A percentile compares a stretch with the other conserved stretches of the same genome.
Conservation (phyloP, 805 yeast species). For the Candida qinlingensis region DNA sequence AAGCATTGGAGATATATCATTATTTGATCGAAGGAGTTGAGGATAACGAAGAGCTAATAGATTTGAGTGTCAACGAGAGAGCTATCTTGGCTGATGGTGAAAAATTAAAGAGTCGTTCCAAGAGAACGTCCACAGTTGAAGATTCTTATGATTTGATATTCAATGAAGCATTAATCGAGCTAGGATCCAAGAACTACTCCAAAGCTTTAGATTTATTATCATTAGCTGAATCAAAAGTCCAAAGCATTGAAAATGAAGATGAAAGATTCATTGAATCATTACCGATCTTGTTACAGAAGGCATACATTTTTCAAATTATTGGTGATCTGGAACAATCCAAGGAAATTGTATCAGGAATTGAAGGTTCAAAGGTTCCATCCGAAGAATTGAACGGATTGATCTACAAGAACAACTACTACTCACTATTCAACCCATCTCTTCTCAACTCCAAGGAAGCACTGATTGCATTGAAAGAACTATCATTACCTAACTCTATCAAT, state of each 20-base stretch:
- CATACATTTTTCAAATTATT: slow-evolving; percentile 45
- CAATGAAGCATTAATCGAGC: slow-evolving; percentile 55
- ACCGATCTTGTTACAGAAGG: slow-evolving; percentile 57
- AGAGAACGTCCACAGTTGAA: slow-evolving; percentile 16
- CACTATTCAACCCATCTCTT: background rate
- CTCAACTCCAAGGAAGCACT: slow-evolving; percentile 10
- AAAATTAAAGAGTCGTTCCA: slow-evolving; percentile 15
- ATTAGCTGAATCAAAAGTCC: slow-evolving; percentile 38
- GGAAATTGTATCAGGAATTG: slow-evolving; percentile 31
- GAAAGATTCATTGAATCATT: slow-evolving; percentile 48
- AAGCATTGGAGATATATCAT: slow-evolving; percentile 48
- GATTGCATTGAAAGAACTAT: slow-evolving; percentile 30
- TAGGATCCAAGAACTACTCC: slow-evolving; percentile 37
- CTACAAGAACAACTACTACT: slow-evolving; percentile 27
- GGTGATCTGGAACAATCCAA: slow-evolving; percentile 34
- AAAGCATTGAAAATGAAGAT: slow-evolving; percentile 33
- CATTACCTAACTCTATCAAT: slow-evolving; percentile 22
- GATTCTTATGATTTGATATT: slow-evolving; percentile 56
- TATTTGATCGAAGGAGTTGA: slow-evolving; percentile 35
- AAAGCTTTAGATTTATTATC: slow-evolving; percentile 39
- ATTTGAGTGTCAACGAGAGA: slow-evolving; percentile 62
- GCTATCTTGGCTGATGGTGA: slow-evolving; percentile 54
- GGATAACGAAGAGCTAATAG: slow-evolving; percentile 36
- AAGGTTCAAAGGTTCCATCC: slow-evolving; percentile 10
- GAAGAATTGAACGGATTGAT: slow-evolving; percentile 27